A percentile compares a stretch with the other conserved stretches of the same genome.
Conservation (phyloP, 2,329 filamentous ascomycete genomes). For the Fusarium papillatum region DNA sequence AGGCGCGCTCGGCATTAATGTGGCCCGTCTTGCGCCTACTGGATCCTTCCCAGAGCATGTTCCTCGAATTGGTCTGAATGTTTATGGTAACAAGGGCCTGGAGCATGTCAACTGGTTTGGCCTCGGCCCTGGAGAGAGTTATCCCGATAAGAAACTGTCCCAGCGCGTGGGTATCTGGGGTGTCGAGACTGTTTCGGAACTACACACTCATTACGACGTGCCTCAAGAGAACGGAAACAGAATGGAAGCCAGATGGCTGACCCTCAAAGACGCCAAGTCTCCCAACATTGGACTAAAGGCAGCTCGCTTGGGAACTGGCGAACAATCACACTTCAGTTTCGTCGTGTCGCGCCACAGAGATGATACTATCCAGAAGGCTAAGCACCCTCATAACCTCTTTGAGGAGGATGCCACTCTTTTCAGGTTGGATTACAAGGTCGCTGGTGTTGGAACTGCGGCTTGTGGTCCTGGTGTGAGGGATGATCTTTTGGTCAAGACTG, state of each 20-base stretch:
- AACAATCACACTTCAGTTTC: conserved; percentile 60
- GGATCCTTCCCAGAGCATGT: conserved; percentile 67
- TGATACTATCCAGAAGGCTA: conserved; percentile 67
- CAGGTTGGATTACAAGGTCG: conserved; percentile 60
- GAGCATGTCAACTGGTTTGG: conserved; percentile 70
- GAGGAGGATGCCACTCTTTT: conserved; percentile 60
- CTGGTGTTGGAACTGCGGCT: conserved; percentile 63
- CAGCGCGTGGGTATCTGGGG: conserved; percentile 66
- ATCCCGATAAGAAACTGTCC: conserved; percentile 71
- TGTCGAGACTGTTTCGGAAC: conserved; percentile 56
- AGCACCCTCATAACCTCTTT: conserved; percentile 74
- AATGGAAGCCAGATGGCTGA: conserved; percentile 71
- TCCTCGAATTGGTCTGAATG: conserved; percentile 72
- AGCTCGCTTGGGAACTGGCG: conserved; percentile 21
- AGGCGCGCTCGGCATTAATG: conserved; percentile 60
- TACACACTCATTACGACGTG: conserved; percentile 73
- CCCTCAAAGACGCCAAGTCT: conserved; percentile 42
- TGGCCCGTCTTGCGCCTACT: conserved; percentile 57
- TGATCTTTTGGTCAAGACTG: conserved; percentile 57
- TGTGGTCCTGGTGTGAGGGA: conserved; percentile 63
- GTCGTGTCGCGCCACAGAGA: conserved; percentile 67
- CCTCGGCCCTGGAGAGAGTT: conserved; percentile 73
- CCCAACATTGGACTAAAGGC: conserved; percentile 37
- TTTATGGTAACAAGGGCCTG: conserved; percentile 63
- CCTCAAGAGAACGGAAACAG: conserved; percentile 78